Evolutionary conservation across 1,284 basidiomycete genomes (phyloP).

Genomic region (Tetrapyrgos nigripes): DNA sequence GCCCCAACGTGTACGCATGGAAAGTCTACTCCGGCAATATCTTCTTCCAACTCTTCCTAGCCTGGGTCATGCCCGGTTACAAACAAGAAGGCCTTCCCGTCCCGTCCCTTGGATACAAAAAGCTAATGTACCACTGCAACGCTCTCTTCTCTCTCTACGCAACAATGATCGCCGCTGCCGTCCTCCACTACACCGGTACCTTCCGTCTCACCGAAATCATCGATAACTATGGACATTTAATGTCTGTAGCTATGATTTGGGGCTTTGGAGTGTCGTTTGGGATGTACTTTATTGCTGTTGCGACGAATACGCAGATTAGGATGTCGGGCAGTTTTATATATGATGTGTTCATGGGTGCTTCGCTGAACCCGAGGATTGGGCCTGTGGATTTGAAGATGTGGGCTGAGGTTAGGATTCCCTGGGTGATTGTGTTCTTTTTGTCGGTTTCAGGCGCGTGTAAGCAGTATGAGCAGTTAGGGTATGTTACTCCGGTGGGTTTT

Average conservation of each 20-base stretch:
- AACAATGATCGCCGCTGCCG: constrained; percentile 80
- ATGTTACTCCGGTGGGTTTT: constrained; percentile 83
- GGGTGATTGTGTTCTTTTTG: constrained; percentile 96
- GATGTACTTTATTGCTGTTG: constrained; percentile 81
- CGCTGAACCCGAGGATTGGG: constrained; percentile 94
- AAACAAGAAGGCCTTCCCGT: constrained; percentile 94
- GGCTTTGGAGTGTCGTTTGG: constrained; percentile 85
- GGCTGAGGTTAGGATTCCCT: constrained; percentile 97
- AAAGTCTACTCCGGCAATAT: constrained; percentile 91
- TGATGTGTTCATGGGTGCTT: constrained; percentile 97
- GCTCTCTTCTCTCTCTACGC: constrained; percentile 89
- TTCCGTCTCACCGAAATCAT: constrained; percentile 96
- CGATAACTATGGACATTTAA: constrained; percentile 95
- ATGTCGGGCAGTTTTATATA: constrained; percentile 96
- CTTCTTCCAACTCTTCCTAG: constrained; percentile 89
- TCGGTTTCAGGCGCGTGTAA: constrained; percentile 93
- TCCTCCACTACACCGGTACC: constrained; percentile 81
- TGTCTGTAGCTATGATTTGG: constrained; percentile 95
- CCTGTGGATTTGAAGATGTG: constrained; percentile 98
- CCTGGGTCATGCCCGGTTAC: constrained; percentile 91
- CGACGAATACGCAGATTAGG: constrained; percentile 83
- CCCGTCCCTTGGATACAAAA: constrained; percentile 90
- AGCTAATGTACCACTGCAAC: constrained; percentile 97
- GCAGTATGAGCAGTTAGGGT: constrained; percentile 93
- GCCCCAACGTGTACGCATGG: constrained; percentile 88